Percentiles rank a stretch among this genome's conserved stretches.
These are phyloP conservation scores for Calocera cornea DNA, from an alignment of 768 basidiomycete species.

Conservation along the genomic window DNA sequence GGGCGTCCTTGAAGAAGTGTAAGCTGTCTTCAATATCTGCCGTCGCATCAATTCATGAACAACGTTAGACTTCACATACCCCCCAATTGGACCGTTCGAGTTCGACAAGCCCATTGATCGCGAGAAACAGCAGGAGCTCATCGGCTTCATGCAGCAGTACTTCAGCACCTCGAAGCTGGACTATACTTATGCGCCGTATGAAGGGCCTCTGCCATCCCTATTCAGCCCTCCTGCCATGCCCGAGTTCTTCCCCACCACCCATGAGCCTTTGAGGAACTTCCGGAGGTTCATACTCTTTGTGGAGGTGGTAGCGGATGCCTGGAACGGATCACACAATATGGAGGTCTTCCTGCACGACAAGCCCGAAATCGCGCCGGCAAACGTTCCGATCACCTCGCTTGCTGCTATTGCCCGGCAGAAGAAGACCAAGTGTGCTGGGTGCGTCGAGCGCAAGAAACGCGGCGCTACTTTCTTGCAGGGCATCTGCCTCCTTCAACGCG, in stretches of 20 bases:
- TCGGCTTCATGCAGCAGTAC: conserved; percentile 3
- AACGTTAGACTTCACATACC: not conserved
- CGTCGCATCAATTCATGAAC: not conserved
- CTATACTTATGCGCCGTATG: not conserved
- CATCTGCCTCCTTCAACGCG: not conserved
- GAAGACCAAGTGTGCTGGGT: not conserved
- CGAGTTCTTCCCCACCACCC: not conserved
- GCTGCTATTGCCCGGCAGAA: not conserved
- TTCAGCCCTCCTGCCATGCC: conserved; percentile 1
- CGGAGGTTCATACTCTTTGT: not conserved
- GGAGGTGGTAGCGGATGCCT: not conserved
- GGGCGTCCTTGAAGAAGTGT: not conserved
- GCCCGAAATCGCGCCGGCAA: not conserved
- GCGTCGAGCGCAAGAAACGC: conserved; percentile 1
- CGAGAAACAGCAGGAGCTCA: not conserved
- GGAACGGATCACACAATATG: not conserved
- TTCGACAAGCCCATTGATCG: not conserved
- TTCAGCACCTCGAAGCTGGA: conserved; percentile 1
- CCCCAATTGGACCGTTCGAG: not conserved
- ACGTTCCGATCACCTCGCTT: not conserved
- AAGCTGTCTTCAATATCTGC: not conserved
- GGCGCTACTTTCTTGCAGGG: not conserved
- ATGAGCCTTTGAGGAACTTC: not conserved
- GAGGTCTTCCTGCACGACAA: not conserved
- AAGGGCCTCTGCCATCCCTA: not conserved